Evolutionary conservation across 768 basidiomycete genomes (phyloP), one percentile per base, ranked within the genome.

Genomic region (Tricholoma matsutake): DNA sequence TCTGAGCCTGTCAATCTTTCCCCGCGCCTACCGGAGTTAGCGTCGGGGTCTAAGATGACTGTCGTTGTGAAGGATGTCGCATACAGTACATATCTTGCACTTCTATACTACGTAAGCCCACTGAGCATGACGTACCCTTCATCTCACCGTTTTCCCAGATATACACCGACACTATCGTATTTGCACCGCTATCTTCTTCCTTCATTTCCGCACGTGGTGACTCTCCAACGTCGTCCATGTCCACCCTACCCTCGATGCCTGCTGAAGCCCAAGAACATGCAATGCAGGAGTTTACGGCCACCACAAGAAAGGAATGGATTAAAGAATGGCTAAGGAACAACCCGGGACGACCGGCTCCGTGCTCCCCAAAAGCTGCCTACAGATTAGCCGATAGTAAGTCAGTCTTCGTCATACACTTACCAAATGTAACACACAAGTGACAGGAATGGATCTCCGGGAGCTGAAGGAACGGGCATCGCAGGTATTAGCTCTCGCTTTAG

Each of bases 321-420:
- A 78, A 74, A 62, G 80, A 82, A 51, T 94, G 91, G 91, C 78
- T 81, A 68, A 72, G 73, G 49, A 76, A 76, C 56, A 81, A 89
- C 67, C 85, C 86, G 3, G 81, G 81, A 10, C 79, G 82, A 51
- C 89, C 90, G 1, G 76, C 81, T n/a, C 81, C 81, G 22, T 92
- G 91, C 67, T 92, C 90, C 29, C 91, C 92, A 13, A 94, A 94
- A 71, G 89, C 92, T 2, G 85, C 87, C 8, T 95, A 92, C 69
- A 80, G 91, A 54, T 80, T 94, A 29, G 93, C 93, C 16, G 93
- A 94, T 68, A 84, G 91, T 92, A 64, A 68, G 87, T 76, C 22
- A 51, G 13, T 28, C 34, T 51, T 11, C 9, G 10, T 25, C 20
- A 52, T 31, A n/a, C 11, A 60, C 18, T 39, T 8, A 29, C 20